Conservation (phyloP, 805 yeast species). For the Lipomyces chichibuensis region DNA sequence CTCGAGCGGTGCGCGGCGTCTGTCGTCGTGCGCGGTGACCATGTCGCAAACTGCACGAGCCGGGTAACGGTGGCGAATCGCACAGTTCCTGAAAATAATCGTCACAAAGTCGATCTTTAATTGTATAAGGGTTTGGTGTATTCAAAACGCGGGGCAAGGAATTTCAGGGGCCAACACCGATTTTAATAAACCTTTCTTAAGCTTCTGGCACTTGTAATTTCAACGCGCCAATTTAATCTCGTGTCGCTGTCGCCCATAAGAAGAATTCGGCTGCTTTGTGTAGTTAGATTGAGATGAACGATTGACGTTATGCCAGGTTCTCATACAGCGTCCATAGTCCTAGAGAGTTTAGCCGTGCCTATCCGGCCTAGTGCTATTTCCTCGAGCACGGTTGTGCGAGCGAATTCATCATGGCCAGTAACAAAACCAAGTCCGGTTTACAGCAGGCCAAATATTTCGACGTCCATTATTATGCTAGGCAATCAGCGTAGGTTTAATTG, state of each 20-base stretch:
- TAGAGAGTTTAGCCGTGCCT: not conserved
- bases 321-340: not conserved
- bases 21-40: too few relatives aligned
- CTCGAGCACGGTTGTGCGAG: not conserved
- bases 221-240: too few relatives aligned
- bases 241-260: too few relatives aligned
- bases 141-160: not conserved
- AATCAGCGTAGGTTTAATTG: not conserved
- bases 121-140: too few relatives aligned
- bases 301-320: not conserved
- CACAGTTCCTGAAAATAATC: too few relatives aligned
- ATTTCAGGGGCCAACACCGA: not conserved
- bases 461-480: not conserved
- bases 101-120: not conserved
- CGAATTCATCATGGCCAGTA: not conserved
- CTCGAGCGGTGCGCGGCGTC: too few relatives aligned
- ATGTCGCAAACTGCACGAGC: not conserved
- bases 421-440: not conserved
- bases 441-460: not conserved
- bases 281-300: not conserved
- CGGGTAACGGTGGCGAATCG: not conserved
- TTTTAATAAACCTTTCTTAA: too few relatives aligned
- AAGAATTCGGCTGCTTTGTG: not conserved
- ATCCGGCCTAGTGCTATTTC: not conserved
- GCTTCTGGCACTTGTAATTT: too few relatives aligned